These are phyloP conservation scores for Thermomyces lanuginosus DNA, from an alignment of 2,329 filamentous ascomycete species.

Conservation along the genomic window DNA sequence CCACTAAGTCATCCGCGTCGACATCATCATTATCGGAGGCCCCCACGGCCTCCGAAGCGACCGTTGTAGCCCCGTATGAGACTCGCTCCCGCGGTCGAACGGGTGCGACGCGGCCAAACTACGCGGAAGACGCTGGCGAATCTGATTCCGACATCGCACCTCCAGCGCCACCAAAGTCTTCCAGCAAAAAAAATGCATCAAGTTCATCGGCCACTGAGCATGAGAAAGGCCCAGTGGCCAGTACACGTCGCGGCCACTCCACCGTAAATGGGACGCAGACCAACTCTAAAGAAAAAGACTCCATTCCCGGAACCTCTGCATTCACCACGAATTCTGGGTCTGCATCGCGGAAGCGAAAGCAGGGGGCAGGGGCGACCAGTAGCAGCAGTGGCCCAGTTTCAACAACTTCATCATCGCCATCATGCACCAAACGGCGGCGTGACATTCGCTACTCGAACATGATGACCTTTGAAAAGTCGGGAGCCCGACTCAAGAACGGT, in stretches of 20 bases:
- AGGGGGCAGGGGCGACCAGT: conserved; percentile 25
- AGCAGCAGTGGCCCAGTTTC: conserved; percentile 18
- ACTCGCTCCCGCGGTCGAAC: conserved; percentile 85
- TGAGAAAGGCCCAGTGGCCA: conserved; percentile 24
- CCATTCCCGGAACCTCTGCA: conserved; percentile 42
- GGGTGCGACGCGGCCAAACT: conserved; percentile 69
- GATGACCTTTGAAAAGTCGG: conserved; percentile 66
- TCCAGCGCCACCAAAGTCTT: conserved; percentile 16
- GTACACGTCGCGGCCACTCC: conserved; percentile 24
- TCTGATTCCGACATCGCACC: conserved; percentile 12
- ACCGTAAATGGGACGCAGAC: conserved; percentile 18
- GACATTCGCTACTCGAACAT: conserved; percentile 54
- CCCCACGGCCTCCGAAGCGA: conserved; percentile 22
- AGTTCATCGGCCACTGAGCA: conserved; percentile 14
- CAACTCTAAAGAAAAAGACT: conserved; percentile 23
- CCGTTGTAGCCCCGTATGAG: conserved; percentile 58
- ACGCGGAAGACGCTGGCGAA: conserved; percentile 57
- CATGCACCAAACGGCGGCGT: conserved; percentile 15
- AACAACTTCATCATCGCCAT: conserved; percentile 17
- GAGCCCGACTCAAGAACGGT: conserved; percentile 53
- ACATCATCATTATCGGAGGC: conserved; percentile 26
- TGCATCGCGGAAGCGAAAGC: conserved; percentile 70
- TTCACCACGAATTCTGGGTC: conserved; percentile 37
- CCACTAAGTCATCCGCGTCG: conserved; percentile 26
- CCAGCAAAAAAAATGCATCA: conserved; percentile 16